Base-by-base conservation (phyloP, 306 rosid species). In the Trichosanthes truncata region DNA sequence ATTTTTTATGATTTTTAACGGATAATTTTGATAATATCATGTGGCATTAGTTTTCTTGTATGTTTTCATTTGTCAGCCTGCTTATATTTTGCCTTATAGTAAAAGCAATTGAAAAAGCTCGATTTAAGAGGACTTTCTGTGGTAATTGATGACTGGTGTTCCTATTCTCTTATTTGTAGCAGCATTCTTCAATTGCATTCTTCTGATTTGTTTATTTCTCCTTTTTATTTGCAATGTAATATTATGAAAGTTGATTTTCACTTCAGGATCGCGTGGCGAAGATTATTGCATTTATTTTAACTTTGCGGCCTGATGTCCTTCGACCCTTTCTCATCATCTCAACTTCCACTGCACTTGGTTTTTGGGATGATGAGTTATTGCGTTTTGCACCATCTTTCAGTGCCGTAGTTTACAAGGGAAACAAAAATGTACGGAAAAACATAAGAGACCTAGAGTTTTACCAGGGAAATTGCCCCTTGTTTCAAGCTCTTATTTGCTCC, bases 321-420 rank as follows among this genome's bases (percentile, higher is more conserved):
- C 89, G 49, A 20, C 92, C 97, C 73, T 89, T 89, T 81, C 90
- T 91, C 71, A 81, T 91, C 29, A 84, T 91, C 84, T 77, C 97
- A 78, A 84, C 92, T 51, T 74, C 81, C n/a, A 45, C 88, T 55
- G 74, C 90, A 35, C 86, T 91, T 67, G 55, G 43, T 83, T 68
- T 25, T 7, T 91, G 97, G 97, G 91, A 88, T 73, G 63, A 77
- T 53, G 87, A 80, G 80, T 87, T 91, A 79, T 78, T 80, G 69
- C 83, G 10, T 52, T 71, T 81, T 81, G 92, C 89, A 45, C 89
- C 91, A 52, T 78, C 89, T 81, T 53, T 84, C 18, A 82, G 80
- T 85, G 87, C 66, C 74, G 87, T 89, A 78, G 84, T 86, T 51
- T 91, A 89, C 83, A 80, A 55, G 43, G 97, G 97, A 76, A 74